Evolutionary conservation across 2,329 filamentous ascomycete genomes (phyloP).

Genomic region (Keithomyces neogunnii): DNA sequence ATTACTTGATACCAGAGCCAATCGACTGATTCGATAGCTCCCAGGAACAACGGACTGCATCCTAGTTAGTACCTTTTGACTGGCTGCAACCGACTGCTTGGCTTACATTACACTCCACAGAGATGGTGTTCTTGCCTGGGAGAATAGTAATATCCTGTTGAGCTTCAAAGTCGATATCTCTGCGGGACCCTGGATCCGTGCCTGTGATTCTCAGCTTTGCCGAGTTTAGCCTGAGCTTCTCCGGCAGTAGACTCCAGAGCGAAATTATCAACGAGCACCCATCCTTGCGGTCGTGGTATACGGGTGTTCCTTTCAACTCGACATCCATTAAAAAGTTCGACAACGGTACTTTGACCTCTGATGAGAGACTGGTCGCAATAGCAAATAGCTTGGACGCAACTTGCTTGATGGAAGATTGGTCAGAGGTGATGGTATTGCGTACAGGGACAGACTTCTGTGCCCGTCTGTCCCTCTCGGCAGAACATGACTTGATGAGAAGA

Average conservation of each 20-base stretch:
- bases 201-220: conserved; percentile 56
- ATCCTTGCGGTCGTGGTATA: conserved; percentile 63
- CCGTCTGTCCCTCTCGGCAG: conserved; percentile 41
- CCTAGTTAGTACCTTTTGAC: background rate
- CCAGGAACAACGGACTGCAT: conserved; percentile 57
- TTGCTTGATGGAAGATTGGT: conserved; percentile 34
- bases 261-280: conserved; percentile 63
- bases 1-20: conserved; percentile 57
- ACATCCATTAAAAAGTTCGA: conserved; percentile 66
- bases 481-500: conserved; percentile 60
- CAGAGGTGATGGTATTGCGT: conserved; percentile 12
- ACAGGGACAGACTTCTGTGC: conserved; percentile 22
- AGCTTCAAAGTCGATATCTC: conserved; percentile 42
- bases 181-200: conserved; percentile 43
- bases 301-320: conserved; percentile 57
- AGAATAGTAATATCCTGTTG: conserved; percentile 23
- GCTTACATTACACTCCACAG: conserved; percentile 28
- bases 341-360: conserved; percentile 60
- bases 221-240: conserved; percentile 57
- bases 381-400: conserved; percentile 39
- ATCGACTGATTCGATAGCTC: conserved; percentile 64
- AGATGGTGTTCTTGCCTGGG: conserved; percentile 39
- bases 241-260: conserved; percentile 63
- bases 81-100: background rate
- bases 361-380: conserved; percentile 34